phyloP scores from a whole-genome alignment of 768 basidiomycete species.

The Mycena floridula region DNA sequence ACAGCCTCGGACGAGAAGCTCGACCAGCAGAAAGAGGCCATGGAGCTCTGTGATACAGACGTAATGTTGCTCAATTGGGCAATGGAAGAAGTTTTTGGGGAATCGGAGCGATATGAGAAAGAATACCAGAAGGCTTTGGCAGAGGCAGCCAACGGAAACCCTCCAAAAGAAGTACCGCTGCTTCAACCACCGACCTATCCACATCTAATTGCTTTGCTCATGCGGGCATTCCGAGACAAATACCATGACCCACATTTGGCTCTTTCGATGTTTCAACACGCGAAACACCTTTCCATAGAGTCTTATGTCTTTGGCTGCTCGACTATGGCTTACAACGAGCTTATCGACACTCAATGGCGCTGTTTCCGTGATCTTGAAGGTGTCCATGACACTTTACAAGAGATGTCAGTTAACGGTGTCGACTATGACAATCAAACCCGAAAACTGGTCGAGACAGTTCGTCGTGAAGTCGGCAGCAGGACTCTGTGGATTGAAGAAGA shows the following conservation, averaged over 20 bases:
- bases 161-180: slow-evolving; percentile 23
- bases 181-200: slow-evolving; percentile 68
- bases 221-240: slow-evolving; percentile 72
- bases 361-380: slow-evolving; percentile 79
- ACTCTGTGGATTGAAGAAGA: slow-evolving; percentile 47
- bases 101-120: slow-evolving; percentile 43
- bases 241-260: slow-evolving; percentile 78
- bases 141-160: slow-evolving; percentile 18
- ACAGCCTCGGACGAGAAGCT: slow-evolving; percentile 46
- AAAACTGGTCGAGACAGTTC: slow-evolving; percentile 52
- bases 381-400: slow-evolving; percentile 64
- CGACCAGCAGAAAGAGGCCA: slow-evolving; percentile 67
- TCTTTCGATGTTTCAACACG: slow-evolving; percentile 77
- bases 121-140: slow-evolving; percentile 34
- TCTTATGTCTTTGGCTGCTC: slow-evolving; percentile 91
- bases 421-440: slow-evolving; percentile 55
- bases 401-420: slow-evolving; percentile 81
- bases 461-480: slow-evolving; percentile 54
- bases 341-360: slow-evolving; percentile 80
- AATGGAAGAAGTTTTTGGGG: slow-evolving; percentile 58
- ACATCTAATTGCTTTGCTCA: slow-evolving; percentile 68
- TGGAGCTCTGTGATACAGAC: slow-evolving; percentile 66
- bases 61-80: slow-evolving; percentile 72
- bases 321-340: slow-evolving; percentile 82
- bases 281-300: slow-evolving; percentile 63